phyloP scores from a whole-genome alignment of 2,329 filamentous ascomycete genomes.

The Calonectria naviculata region DNA sequence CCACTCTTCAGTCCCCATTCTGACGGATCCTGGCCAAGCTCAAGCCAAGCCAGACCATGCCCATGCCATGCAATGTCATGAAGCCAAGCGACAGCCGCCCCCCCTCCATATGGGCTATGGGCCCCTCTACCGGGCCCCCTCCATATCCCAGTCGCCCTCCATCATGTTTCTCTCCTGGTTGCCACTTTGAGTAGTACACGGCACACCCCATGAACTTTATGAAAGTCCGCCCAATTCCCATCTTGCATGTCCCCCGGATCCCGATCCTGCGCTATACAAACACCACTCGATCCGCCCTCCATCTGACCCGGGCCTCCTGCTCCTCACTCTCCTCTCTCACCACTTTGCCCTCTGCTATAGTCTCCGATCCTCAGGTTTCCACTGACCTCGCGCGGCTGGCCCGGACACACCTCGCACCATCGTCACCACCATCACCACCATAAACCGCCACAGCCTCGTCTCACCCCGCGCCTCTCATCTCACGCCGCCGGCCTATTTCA shows the following conservation, averaged over 20 bases:
- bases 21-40: constrained; percentile 28
- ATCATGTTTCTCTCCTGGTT: constrained; percentile 21
- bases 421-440: background rate
- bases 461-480: background rate
- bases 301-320: background rate
- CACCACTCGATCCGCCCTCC: constrained; percentile 10
- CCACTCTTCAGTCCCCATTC: constrained; percentile 25
- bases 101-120: constrained; percentile 29
- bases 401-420: constrained; percentile 1
- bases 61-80: constrained; percentile 9
- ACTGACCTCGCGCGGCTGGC: constrained; percentile 9
- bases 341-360: background rate
- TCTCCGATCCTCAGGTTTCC: background rate
- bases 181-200: constrained; percentile 14
- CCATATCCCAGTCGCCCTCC: constrained; percentile 29
- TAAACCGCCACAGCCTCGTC: background rate
- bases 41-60: constrained; percentile 13
- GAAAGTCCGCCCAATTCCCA: constrained; percentile 36
- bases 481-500: background rate
- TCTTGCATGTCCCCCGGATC: constrained; percentile 24
- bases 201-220: constrained; percentile 31
- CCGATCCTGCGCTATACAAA: constrained; percentile 8
- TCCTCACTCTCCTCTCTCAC: background rate
- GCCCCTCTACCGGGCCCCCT: constrained; percentile 29
- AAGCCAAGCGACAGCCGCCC: constrained; percentile 13